Conservation (phyloP, 2,329 filamentous ascomycete species). For the Colletotrichum brevisporum region DNA sequence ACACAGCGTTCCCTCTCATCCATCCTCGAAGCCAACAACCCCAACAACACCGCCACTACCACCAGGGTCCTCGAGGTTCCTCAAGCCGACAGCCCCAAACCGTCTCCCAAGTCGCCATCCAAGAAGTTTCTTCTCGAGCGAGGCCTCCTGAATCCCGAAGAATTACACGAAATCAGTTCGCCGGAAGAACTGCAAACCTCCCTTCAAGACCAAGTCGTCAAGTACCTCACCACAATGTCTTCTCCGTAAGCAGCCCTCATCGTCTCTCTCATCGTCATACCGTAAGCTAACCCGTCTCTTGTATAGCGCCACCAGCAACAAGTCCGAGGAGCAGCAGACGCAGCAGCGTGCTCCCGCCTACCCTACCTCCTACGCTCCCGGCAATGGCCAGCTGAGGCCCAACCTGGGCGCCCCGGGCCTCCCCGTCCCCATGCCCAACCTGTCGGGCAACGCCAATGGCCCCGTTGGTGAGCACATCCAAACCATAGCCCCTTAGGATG, state of each 20-base stretch:
- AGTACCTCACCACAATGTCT: conserved; percentile 37
- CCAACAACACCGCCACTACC: no score
- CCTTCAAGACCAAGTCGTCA: conserved; percentile 36
- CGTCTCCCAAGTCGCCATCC: conserved; percentile 29
- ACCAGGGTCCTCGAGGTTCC: conserved; percentile 1
- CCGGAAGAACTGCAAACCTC: conserved; percentile 34
- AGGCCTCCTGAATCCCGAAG: conserved; percentile 31
- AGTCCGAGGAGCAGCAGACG: conserved; percentile 18
- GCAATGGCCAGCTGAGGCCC: conserved; percentile 26
- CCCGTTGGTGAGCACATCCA: conserved; percentile 42
- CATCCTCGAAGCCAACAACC: conserved; percentile 18
- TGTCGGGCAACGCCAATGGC: conserved; percentile 53
- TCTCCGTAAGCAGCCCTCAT: conserved; percentile 16
- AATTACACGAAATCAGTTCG: conserved; percentile 26
- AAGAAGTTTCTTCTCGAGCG: conserved; percentile 34
- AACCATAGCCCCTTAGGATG: fast-evolving
- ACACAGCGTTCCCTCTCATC: conserved; percentile 23
- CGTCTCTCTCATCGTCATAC: neutral
- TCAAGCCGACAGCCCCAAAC: neutral
- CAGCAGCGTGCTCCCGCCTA: conserved; percentile 35
- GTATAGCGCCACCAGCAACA: neutral
- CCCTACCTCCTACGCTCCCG: conserved; percentile 30
- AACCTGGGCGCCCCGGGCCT: conserved; percentile 26
- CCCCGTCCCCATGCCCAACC: conserved; percentile 49
- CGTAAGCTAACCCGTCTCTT: neutral